phyloP scores from a whole-genome alignment of 768 basidiomycete species.

The Lentinula boryana region DNA sequence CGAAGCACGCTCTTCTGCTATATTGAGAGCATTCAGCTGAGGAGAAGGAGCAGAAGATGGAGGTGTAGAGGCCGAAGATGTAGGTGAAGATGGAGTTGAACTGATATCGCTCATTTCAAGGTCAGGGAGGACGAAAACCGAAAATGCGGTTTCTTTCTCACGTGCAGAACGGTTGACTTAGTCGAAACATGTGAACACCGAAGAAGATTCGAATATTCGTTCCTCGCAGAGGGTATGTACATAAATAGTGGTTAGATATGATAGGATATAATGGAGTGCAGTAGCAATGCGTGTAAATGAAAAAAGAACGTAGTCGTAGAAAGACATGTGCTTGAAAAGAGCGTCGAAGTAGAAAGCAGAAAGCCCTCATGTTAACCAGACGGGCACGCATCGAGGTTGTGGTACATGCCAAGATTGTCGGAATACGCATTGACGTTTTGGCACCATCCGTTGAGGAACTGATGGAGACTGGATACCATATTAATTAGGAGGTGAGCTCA shows the following conservation, averaged over 20 bases:
- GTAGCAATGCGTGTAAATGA: not conserved
- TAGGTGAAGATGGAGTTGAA: slow-evolving; percentile 35
- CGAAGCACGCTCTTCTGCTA: slow-evolving; percentile 30
- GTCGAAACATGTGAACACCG: too few species aligned
- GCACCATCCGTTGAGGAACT: slow-evolving; percentile 70
- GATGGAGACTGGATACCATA: slow-evolving; percentile 46
- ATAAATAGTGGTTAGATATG: not conserved
- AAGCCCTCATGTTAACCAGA: not conserved
- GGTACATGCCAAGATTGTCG: slow-evolving; percentile 47
- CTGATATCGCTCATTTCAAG: slow-evolving; percentile 9
- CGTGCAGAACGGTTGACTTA: not conserved
- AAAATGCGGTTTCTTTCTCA: not conserved
- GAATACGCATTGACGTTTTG: slow-evolving; percentile 52
- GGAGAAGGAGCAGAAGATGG: slow-evolving; percentile 58
- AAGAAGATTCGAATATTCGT: not conserved
- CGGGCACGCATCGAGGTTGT: slow-evolving; percentile 49
- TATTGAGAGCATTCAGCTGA: slow-evolving; percentile 41
- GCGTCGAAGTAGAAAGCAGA: not conserved
- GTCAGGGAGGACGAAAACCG: not conserved
- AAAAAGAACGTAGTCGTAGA: not conserved
- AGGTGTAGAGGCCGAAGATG: slow-evolving; percentile 38
- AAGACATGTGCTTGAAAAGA: not conserved
- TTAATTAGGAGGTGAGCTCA: not conserved
- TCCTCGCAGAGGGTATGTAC: not conserved
- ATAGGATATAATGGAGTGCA: not conserved